Evolutionary conservation across 2,329 filamentous ascomycete genomes (phyloP).

Genomic region (Thielaviopsis ethacetica): DNA sequence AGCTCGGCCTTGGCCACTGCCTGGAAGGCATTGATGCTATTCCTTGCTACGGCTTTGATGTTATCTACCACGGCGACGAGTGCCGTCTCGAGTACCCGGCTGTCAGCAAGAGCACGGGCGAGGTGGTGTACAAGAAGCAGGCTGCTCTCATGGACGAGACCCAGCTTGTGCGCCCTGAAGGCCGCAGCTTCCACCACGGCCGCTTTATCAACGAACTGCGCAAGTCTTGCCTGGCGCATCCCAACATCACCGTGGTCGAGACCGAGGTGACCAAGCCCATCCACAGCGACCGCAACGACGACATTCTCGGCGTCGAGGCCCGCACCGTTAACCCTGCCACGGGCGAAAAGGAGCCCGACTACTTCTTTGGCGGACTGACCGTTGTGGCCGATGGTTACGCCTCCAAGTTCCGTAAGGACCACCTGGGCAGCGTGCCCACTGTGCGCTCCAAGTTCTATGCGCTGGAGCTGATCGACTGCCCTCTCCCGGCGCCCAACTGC

Average conservation of each 20-base stretch:
- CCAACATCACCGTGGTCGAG: slow-evolving; percentile 83
- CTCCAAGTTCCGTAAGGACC: slow-evolving; percentile 76
- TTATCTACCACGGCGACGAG: slow-evolving; percentile 61
- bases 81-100: slow-evolving; percentile 67
- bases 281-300: slow-evolving; percentile 46
- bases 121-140: slow-evolving; percentile 21
- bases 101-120: slow-evolving; percentile 29
- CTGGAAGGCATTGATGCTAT: slow-evolving; percentile 81
- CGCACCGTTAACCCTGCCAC: slow-evolving; percentile 43
- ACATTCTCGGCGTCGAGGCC: slow-evolving; percentile 72
- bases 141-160: slow-evolving; percentile 15
- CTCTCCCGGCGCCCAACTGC: slow-evolving; percentile 56
- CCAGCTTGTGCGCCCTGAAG: slow-evolving; percentile 41
- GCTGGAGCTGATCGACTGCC: slow-evolving; percentile 77
- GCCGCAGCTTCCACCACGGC: slow-evolving; percentile 82
- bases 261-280: slow-evolving; percentile 69
- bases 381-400: slow-evolving; percentile 85
- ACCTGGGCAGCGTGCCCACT: slow-evolving; percentile 48
- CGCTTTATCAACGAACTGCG: slow-evolving; percentile 77
- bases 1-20: slow-evolving; percentile 66
- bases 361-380: slow-evolving; percentile 78
- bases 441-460: slow-evolving; percentile 84
- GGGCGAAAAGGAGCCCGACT: slow-evolving; percentile 44
- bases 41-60: slow-evolving; percentile 69
- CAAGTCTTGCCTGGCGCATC: slow-evolving; percentile 52